phyloP scores from a whole-genome alignment of 257 asterid species.

The Nicotiana attenuata region DNA sequence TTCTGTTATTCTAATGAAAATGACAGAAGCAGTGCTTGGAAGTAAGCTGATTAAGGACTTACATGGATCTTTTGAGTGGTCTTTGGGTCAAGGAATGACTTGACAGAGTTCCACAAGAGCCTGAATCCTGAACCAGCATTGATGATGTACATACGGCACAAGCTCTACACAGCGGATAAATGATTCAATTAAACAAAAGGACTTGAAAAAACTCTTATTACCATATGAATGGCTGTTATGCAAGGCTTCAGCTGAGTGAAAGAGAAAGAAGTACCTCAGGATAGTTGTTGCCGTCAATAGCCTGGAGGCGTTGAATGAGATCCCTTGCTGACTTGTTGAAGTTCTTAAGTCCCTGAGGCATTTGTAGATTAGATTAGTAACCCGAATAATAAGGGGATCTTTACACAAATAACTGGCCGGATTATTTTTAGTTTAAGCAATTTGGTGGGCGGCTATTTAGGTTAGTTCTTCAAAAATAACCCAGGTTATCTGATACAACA shows the following conservation, averaged over 20 bases:
- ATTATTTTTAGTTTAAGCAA: too few species aligned
- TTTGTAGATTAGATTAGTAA: background rate
- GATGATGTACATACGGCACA: constrained; percentile 90
- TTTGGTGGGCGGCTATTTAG: too few species aligned
- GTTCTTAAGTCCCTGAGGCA: constrained; percentile 72
- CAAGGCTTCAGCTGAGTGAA: background rate
- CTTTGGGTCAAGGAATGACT: constrained; percentile 95
- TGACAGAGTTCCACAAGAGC: constrained; percentile 94
- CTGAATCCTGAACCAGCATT: constrained; percentile 97
- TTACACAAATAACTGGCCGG: too few species aligned
- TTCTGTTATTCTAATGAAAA: background rate
- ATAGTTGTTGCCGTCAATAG: constrained; percentile 86
- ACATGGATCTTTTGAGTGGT: constrained; percentile 94
- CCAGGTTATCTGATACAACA: background rate
- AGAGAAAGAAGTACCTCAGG: constrained; percentile 61
- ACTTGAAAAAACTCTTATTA: background rate
- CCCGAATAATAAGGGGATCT: background rate
- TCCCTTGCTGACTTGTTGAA: constrained; percentile 89
- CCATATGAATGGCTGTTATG: background rate
- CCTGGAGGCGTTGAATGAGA: constrained; percentile 81
- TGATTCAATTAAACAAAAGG: background rate
- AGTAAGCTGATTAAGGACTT: constrained; percentile 14
- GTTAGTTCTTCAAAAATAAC: background rate
- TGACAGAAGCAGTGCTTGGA: background rate
- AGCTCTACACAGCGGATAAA: constrained; percentile 39